Percentiles rank a stretch among this genome's conserved stretches.
These are phyloP conservation scores for Botrytis porri DNA, from an alignment of 2,329 filamentous ascomycete genomes.

Conservation along the genomic window DNA sequence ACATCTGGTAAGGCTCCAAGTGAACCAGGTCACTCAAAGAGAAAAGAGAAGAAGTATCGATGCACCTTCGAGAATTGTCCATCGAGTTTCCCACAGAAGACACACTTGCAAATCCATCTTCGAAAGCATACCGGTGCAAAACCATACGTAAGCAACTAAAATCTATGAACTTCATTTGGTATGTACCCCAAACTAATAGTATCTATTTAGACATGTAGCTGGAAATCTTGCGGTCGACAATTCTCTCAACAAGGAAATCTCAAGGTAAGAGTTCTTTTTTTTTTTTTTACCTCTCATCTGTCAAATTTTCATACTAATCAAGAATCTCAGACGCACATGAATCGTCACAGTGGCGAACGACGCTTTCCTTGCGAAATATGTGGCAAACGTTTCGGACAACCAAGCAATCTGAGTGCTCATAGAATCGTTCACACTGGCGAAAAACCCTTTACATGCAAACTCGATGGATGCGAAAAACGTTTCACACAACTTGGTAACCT, in stretches of 20 bases:
- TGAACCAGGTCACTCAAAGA: conserved; percentile 22
- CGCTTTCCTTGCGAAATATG: conserved; percentile 5
- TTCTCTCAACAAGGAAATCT: conserved; percentile 9
- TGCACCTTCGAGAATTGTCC: conserved; percentile 73
- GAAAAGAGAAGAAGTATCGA: conserved; percentile 59
- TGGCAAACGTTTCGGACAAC: conserved; percentile 3
- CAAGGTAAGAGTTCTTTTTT: not conserved
- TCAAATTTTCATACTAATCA: not conserved
- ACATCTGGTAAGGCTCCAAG: conserved; percentile 29
- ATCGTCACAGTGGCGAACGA: conserved; percentile 9
- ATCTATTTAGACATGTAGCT: not conserved
- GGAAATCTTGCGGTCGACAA: not conserved
- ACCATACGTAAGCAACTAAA: conserved; percentile 69
- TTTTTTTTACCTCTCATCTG: not conserved
- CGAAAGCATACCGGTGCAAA: conserved; percentile 86
- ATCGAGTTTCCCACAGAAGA: conserved; percentile 87
- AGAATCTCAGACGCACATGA: conserved; percentile 1
- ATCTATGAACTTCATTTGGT: not conserved
- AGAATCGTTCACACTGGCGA: conserved; percentile 24
- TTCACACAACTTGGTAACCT: conserved; percentile 92
- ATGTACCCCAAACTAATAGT: not conserved
- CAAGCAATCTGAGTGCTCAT: conserved; percentile 7
- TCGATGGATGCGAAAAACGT: conserved; percentile 68
- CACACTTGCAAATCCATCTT: conserved; percentile 86
- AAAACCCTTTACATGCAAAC: conserved; percentile 52